Evolutionary conservation across 371 early-diverging fungal genomes (phyloP).

Genomic region (Dichotomocladium elegans): DNA sequence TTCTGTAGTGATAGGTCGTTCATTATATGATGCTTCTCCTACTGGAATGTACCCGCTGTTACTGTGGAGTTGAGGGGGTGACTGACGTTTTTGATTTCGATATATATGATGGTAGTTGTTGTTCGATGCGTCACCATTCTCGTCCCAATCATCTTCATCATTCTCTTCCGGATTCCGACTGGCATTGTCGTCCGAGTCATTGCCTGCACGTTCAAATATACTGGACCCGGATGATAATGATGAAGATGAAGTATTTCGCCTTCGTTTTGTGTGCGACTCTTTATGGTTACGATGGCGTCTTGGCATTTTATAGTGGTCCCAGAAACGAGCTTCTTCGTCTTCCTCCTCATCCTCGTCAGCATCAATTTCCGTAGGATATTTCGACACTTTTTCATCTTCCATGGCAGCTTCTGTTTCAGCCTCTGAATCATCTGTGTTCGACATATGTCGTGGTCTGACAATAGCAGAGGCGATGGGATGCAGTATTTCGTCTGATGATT

Average conservation of each 20-base stretch:
- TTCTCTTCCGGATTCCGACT: constrained; percentile 5
- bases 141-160: constrained; percentile 5
- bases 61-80: no score
- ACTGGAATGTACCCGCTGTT: background rate
- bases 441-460: no score
- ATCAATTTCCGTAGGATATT: constrained; percentile 1
- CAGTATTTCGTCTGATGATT: background rate
- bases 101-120: background rate
- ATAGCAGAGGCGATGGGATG: background rate
- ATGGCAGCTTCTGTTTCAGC: constrained; percentile 9
- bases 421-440: constrained; percentile 8
- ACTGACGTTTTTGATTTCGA: constrained; percentile 7
- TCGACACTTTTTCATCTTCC: constrained; percentile 2
- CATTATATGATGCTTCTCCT: background rate
- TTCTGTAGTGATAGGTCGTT: background rate
- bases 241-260: constrained; percentile 7
- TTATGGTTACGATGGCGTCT: constrained; percentile 9
- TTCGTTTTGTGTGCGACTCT: constrained; percentile 1
- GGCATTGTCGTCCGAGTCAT: no score
- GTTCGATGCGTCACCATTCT: constrained; percentile 1
- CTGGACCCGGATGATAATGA: constrained; percentile 6
- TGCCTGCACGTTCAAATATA: no score
- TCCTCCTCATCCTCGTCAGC: constrained; percentile 11
- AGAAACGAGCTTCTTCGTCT: constrained; percentile 15
- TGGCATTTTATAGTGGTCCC: constrained; percentile 6